Percentiles rank a stretch among this genome's conserved stretches.
Evolutionary conservation across 2,329 filamentous ascomycete species (phyloP).

Genomic region (Kalaharituber pfeilii): DNA sequence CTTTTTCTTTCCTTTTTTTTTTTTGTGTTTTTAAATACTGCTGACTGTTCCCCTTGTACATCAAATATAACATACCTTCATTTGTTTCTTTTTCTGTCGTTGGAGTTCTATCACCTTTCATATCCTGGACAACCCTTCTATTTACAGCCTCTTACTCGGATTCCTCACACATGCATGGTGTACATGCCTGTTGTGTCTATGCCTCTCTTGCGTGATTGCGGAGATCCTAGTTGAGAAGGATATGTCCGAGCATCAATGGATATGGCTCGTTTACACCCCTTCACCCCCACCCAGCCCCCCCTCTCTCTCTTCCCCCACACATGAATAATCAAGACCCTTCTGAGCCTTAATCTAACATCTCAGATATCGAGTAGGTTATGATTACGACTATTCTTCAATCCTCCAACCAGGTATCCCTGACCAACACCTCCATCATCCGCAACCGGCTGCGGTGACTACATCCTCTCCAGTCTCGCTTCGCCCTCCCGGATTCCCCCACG

Average conservation of each 20-base stretch:
- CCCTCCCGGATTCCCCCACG: slow-evolving; percentile 2
- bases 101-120: no score
- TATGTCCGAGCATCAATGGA: not conserved
- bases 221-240: not conserved
- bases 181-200: not conserved
- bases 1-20: not conserved
- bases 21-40: not conserved
- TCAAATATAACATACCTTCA: no score
- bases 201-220: slow-evolving; percentile 1
- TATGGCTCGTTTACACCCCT: not conserved
- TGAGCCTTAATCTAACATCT: not conserved
- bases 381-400: slow-evolving; percentile 9
- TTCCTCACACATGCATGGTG: not conserved
- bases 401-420: slow-evolving; percentile 3
- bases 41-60: not conserved
- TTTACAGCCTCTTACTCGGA: not conserved
- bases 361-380: slow-evolving; percentile 3
- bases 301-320: slow-evolving; percentile 37
- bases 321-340: not conserved
- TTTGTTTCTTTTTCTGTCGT: no score
- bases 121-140: not conserved
- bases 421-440: slow-evolving; percentile 6
- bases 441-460: slow-evolving; percentile 3
- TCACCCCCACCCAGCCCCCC: slow-evolving; percentile 35
- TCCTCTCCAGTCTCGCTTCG: slow-evolving; percentile 3